These are phyloP conservation scores for Graphium sp. DNA, from an alignment of 2,329 filamentous ascomycete genomes.

Conservation along the genomic window DNA sequence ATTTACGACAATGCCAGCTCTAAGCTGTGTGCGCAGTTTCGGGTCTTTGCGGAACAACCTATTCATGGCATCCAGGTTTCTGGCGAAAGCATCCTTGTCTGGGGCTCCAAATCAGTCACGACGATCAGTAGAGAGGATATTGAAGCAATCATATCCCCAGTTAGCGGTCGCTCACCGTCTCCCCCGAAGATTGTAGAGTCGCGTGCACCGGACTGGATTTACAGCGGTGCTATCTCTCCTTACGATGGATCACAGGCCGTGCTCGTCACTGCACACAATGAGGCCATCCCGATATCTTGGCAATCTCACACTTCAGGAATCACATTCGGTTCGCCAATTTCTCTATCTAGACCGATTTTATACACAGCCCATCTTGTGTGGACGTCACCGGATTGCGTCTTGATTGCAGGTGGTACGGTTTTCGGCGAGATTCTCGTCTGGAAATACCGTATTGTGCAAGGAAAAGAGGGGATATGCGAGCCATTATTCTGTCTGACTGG, in stretches of 20 bases:
- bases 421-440: constrained; percentile 91
- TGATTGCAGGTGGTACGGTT: constrained; percentile 78
- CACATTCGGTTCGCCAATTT: constrained; percentile 29
- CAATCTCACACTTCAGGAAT: constrained; percentile 11
- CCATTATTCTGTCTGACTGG: constrained; percentile 39
- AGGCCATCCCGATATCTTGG: constrained; percentile 37
- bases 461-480: constrained; percentile 13
- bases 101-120: constrained; percentile 51
- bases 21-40: constrained; percentile 20
- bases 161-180: no score
- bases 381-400: constrained; percentile 36
- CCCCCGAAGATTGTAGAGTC: constrained; percentile 1
- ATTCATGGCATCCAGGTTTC: constrained; percentile 54
- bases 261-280: constrained; percentile 77
- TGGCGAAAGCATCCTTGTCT: constrained; percentile 33
- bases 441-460: constrained; percentile 39
- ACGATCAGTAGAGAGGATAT: constrained; percentile 13
- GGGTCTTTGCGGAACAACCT: constrained; percentile 48
- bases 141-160: constrained; percentile 8
- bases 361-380: constrained; percentile 68
- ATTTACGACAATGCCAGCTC: constrained; percentile 26
- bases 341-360: constrained; percentile 65
- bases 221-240: constrained; percentile 44
- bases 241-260: constrained; percentile 26
- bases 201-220: constrained; percentile 56